Evolutionary conservation across 805 yeast genomes (phyloP).

Genomic region (Yarrowia sp.): DNA sequence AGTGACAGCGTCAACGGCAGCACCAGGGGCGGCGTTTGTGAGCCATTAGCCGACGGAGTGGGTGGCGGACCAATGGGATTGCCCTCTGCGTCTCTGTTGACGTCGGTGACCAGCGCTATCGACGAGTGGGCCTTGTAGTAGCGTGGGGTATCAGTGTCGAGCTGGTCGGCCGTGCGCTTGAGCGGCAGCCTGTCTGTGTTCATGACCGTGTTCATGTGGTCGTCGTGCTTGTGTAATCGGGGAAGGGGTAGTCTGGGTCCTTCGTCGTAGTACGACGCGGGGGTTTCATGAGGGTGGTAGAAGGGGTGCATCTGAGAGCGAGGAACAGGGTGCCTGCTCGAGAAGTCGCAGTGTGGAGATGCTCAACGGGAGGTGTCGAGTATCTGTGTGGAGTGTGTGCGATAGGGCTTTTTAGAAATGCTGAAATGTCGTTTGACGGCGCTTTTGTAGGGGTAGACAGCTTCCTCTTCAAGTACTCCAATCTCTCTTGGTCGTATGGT

Average conservation of each 20-base stretch:
- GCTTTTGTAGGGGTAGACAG: too few species aligned
- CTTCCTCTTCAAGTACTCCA: background rate
- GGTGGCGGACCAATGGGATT: constrained; percentile 12
- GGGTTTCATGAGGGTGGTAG: background rate
- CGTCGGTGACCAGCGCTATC: constrained; percentile 76
- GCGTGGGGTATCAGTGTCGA: background rate
- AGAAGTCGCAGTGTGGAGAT: too few species aligned
- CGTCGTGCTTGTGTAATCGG: constrained; percentile 3
- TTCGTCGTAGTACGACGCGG: constrained; percentile 5
- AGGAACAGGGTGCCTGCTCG: too few species aligned
- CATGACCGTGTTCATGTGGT: constrained; percentile 20
- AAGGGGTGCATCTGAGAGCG: constrained; percentile 16
- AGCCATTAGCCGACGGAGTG: background rate
- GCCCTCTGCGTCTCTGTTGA: constrained; percentile 49
- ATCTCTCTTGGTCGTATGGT: constrained; percentile 5
- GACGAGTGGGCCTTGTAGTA: constrained; percentile 56
- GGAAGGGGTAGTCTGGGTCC: constrained; percentile 3
- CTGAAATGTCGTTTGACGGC: background rate
- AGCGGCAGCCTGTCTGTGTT: constrained; percentile 1
- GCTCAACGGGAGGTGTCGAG: too few species aligned
- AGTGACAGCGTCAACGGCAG: constrained; percentile 40
- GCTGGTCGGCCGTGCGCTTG: constrained; percentile 1
- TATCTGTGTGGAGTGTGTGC: too few species aligned
- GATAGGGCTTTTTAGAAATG: too few species aligned
- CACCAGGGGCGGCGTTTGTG: constrained; percentile 8